Evolutionary conservation across 768 basidiomycete genomes (phyloP).

Genomic region (Guyanaporus albipodus): DNA sequence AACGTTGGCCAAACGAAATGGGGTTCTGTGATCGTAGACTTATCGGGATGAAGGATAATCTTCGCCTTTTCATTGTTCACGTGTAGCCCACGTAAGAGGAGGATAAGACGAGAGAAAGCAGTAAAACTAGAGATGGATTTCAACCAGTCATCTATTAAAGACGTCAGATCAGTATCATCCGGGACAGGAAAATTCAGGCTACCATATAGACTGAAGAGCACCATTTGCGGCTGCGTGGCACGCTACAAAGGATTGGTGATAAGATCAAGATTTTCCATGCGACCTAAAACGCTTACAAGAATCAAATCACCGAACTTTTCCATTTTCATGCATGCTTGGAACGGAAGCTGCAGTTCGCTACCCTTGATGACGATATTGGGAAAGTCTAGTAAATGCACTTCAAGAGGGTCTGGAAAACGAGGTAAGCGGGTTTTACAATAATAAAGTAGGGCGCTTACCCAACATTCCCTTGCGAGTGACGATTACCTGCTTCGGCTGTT

Average conservation of each 20-base stretch:
- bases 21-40: conserved; percentile 93
- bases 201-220: conserved; percentile 95
- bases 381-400: conserved; percentile 99
- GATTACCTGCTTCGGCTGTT: conserved; percentile 99
- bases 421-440: conserved; percentile 2
- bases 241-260: conserved; percentile 43
- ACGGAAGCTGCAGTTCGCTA: conserved; percentile 94
- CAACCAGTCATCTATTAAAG: conserved; percentile 83
- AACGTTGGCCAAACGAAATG: conserved; percentile 98
- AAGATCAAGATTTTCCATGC: background rate
- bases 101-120: conserved; percentile 95
- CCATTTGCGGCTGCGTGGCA: conserved; percentile 99
- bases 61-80: conserved; percentile 99
- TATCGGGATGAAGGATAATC: conserved; percentile 96
- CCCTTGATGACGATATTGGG: conserved; percentile 99
- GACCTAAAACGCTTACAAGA: conserved; percentile 43
- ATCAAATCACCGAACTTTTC: conserved; percentile 99
- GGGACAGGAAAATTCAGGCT: conserved; percentile 14
- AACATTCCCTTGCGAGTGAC: conserved; percentile 99
- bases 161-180: conserved; percentile 6
- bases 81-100: conserved; percentile 94
- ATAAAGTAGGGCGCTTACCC: conserved; percentile 42
- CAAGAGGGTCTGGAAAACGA: conserved; percentile 66
- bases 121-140: conserved; percentile 99
- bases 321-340: conserved; percentile 99